Evolutionary conservation across 768 basidiomycete genomes (phyloP).

Genomic region (Tulasnella sp.): DNA sequence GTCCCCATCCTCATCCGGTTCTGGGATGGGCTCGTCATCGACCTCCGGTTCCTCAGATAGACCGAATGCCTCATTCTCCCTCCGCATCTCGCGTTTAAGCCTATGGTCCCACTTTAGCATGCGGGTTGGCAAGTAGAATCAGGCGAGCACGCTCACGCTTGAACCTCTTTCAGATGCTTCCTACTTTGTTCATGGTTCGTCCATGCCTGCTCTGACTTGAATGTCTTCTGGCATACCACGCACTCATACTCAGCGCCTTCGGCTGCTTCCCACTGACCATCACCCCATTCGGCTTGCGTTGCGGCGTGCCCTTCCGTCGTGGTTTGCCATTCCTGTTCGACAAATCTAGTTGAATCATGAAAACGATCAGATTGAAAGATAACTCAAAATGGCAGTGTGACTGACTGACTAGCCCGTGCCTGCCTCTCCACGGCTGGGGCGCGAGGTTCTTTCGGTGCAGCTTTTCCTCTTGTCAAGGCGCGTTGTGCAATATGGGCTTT

Average conservation of each 20-base stretch:
- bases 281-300: conserved; percentile 37
- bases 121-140: no score
- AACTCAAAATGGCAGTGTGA: conserved; percentile 18
- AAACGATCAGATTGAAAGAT: not conserved
- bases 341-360: conserved; percentile 33
- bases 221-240: conserved; percentile 84
- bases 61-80: conserved; percentile 59
- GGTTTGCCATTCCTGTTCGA: conserved; percentile 84
- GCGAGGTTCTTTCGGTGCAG: conserved; percentile 27
- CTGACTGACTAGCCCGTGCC: no score
- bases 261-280: conserved; percentile 69
- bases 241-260: conserved; percentile 72
- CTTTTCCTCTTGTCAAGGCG: conserved; percentile 25
- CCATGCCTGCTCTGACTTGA: conserved; percentile 90
- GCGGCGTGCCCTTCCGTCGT: conserved; percentile 32
- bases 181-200: conserved; percentile 91
- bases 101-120: conserved; percentile 20
- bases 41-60: conserved; percentile 27
- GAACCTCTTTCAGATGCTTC: conserved; percentile 85
- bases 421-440: conserved; percentile 25
- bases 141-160: conserved; percentile 33
- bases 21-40: not conserved
- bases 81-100: conserved; percentile 64
- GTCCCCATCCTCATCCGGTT: not conserved
- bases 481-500: conserved; percentile 48